Evolutionary conservation across 2,329 filamentous ascomycete genomes (phyloP).

Genomic region (Massarina eburnea): DNA sequence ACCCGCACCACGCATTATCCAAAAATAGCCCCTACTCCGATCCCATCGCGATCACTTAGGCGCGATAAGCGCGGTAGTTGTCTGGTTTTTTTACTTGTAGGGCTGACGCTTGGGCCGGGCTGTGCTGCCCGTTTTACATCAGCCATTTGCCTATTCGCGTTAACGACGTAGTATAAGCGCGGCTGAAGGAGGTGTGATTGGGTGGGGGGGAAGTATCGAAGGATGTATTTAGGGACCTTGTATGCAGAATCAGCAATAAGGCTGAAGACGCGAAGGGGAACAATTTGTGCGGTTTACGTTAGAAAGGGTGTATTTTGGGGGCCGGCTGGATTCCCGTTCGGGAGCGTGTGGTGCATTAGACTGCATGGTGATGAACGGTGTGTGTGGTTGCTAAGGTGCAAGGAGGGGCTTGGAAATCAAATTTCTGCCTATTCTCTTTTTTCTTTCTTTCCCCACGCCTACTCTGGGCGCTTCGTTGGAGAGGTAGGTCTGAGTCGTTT

Average conservation of each 20-base stretch:
- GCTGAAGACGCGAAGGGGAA: background rate
- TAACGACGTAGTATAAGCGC: background rate
- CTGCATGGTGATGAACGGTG: too few species aligned
- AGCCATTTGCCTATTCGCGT: constrained; percentile 7
- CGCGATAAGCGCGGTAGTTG: constrained; percentile 10
- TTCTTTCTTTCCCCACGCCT: too few species aligned
- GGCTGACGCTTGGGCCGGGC: constrained; percentile 9
- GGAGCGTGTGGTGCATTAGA: too few species aligned
- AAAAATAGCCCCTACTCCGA: constrained; percentile 9
- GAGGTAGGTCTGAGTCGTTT: too few species aligned
- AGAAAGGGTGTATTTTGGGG: constrained; percentile 11
- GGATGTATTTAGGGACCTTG: background rate
- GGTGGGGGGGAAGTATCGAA: background rate
- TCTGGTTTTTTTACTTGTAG: too few species aligned
- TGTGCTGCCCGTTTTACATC: constrained; percentile 7
- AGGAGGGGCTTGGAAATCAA: too few species aligned
- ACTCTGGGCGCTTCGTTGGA: too few species aligned
- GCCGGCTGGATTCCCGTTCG: too few species aligned
- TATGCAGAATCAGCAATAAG: background rate
- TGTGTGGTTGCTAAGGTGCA: too few species aligned
- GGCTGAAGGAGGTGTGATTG: constrained; percentile 3
- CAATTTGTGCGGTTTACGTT: constrained; percentile 6
- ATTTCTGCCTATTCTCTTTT: too few species aligned
- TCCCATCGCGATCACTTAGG: constrained; percentile 1
- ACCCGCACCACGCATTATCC: constrained; percentile 3